Evolutionary conservation across 306 rosid genomes (phyloP).

Genomic region (Acacia melanoxylon): DNA sequence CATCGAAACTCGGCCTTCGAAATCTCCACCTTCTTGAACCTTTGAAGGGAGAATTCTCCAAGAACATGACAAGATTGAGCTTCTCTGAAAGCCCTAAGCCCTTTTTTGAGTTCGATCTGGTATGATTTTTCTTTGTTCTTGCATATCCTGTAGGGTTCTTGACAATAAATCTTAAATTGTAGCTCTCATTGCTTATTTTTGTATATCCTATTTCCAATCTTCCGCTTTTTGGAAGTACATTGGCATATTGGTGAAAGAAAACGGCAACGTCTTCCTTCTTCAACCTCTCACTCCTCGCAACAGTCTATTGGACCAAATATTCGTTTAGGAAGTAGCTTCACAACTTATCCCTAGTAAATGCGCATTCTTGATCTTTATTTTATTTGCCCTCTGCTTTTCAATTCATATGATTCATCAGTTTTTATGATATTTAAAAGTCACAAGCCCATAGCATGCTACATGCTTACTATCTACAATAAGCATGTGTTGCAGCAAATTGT

Average conservation of each 20-base stretch:
- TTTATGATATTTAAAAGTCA: not conserved
- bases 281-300: not conserved
- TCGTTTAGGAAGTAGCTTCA: not conserved
- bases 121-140: no score
- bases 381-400: not conserved
- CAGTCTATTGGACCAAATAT: not conserved
- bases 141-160: no score
- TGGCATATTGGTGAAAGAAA: not conserved
- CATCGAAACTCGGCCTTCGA: no score
- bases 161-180: no score
- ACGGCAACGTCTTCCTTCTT: not conserved
- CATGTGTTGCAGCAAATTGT: not conserved
- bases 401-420: not conserved
- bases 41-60: no score
- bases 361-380: constrained; percentile 4
- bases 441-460: constrained; percentile 2
- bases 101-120: no score
- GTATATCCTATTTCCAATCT: no score
- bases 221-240: no score
- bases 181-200: no score
- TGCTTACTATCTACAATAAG: not conserved
- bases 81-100: no score
- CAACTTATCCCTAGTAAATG: not conserved
- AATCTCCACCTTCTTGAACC: no score
- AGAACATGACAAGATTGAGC: no score